Base-by-base conservation (phyloP, 257 asterid genomes). In the Nicotiana tabacum region DNA sequence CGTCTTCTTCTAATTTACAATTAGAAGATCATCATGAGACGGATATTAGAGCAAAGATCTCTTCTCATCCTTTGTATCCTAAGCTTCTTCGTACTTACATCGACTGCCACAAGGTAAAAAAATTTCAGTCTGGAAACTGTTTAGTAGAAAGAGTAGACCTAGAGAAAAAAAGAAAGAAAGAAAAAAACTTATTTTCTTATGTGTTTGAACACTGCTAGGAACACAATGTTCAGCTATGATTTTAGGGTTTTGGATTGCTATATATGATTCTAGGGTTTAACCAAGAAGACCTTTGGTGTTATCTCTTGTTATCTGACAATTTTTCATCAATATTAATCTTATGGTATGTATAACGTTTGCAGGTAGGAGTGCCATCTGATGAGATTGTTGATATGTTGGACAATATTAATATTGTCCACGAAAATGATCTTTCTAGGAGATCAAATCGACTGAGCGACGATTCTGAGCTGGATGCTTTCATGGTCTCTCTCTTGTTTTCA, bases 311-410 rank as follows among this genome's bases (percentile, higher is more conserved):
- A 24, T 24, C 27, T 24, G 1, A 24, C 27, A 24, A 24, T 24
- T 24, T 24, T 24, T 24, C 27, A 24, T 24, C 6, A 9, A 9
- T 37, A 4, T n/a, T 12, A 46, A 56, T n/a, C 24, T 35, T 74
- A 6, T 9, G 37, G 32, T 43, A 13, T 80, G 6, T 37, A 6
- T 68, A 10, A 17, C n/a, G 27, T 55, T 72, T 60, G 64, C 84
- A 92, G 97, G 92, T 93, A 0, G 97, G 97, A 62, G 96, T 92
- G 64, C 90, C 97, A 9, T 88, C 90, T 1, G 93, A 90, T 1
- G 93, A 90, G 87, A 86, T 88, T 27, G 90, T 86, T 61, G 15
- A 82, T 76, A 33, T 91, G 78, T 83, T 93, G 68, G 93, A 93
- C 37, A 90, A 89, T 77, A 89, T 91, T n/a, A 90, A 89, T 80